Base-by-base conservation (phyloP, 108 stramenopile species). In the Nitzschia inconspicua region DNA sequence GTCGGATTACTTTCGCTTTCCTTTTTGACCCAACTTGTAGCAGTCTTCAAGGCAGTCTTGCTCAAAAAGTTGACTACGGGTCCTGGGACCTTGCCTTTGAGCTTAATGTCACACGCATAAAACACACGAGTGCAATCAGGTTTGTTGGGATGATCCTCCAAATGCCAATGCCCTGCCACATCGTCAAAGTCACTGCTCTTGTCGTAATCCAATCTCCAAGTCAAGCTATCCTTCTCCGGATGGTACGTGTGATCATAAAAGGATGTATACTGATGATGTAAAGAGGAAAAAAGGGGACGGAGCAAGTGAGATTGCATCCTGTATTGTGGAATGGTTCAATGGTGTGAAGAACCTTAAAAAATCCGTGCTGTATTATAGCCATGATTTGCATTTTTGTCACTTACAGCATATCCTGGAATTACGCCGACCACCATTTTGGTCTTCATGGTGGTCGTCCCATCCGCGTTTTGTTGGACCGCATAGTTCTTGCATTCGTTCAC, bases 141-240 rank as follows among this genome's bases (percentile, higher is more conserved):
- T 53, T 82, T 78, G 22, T 22, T 41, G n/a, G 77, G 78, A 31
- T 75, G 75, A 8, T 77, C 69, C 44, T 75, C 80, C 30, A 88
- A 24, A 54, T 84, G 80, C 86, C 86, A 88, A 53, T 84, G 83
- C 50, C 86, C 86, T 10, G 75, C 37, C 10, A 84, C 83, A 57
- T 88, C 86, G 47, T 84, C 86, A 58, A 88, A 82, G 52, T 88
- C 86, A 22, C 60, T 72, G 8, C 55, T 78, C 65, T 88, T 84
- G 24, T 82, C 76, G 55, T 88, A 88, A 54, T 88, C 86, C 41
- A 88, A 49, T 10, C 66, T 68, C 86, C 86, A 88, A n/a, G 75
- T 75, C 46, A 88, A 13, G 16, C 77, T 76, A 47, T 76, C 70
- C 18, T 69, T 37, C 14, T 66, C 42, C 3, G 75, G 72, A 50